Evolutionary conservation across 805 yeast species (phyloP).

Genomic region (Starmerella stellata): DNA sequence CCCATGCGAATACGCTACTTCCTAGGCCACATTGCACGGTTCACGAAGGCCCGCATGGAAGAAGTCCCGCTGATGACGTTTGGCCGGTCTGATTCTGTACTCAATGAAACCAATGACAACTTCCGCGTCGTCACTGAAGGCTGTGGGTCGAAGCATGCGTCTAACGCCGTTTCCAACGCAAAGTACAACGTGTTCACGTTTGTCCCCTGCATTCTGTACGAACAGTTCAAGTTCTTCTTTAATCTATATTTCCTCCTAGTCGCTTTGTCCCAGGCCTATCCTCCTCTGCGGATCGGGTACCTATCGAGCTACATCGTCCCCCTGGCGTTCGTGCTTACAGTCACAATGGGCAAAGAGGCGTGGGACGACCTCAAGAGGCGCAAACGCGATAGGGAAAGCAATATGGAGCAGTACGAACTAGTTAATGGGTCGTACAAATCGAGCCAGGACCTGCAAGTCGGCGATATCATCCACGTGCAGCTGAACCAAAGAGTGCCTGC

Average conservation of each 20-base stretch:
- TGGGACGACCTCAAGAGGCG: slow-evolving; percentile 83
- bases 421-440: slow-evolving; percentile 26
- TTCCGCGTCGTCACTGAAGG: background rate
- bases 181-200: slow-evolving; percentile 79
- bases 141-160: slow-evolving; percentile 22
- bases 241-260: slow-evolving; percentile 81
- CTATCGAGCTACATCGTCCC: slow-evolving; percentile 87
- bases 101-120: background rate
- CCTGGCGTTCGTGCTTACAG: slow-evolving; percentile 72
- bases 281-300: slow-evolving; percentile 81
- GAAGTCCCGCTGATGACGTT: slow-evolving; percentile 11
- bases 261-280: slow-evolving; percentile 82
- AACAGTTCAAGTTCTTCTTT: slow-evolving; percentile 93
- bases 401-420: slow-evolving; percentile 65
- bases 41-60: background rate
- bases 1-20: background rate
- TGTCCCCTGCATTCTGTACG: slow-evolving; percentile 73
- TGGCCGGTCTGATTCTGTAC: background rate
- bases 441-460: slow-evolving; percentile 56
- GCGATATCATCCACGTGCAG: slow-evolving; percentile 61
- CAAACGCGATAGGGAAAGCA: slow-evolving; percentile 75
- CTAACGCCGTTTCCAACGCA: slow-evolving; percentile 83
- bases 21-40: background rate
- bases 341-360: slow-evolving; percentile 92
- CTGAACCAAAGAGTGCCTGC: slow-evolving; percentile 87